These are phyloP conservation scores for Trichoderma asperelloides DNA, from an alignment of 495 filamentous ascomycete genomes.

Conservation along the genomic window DNA sequence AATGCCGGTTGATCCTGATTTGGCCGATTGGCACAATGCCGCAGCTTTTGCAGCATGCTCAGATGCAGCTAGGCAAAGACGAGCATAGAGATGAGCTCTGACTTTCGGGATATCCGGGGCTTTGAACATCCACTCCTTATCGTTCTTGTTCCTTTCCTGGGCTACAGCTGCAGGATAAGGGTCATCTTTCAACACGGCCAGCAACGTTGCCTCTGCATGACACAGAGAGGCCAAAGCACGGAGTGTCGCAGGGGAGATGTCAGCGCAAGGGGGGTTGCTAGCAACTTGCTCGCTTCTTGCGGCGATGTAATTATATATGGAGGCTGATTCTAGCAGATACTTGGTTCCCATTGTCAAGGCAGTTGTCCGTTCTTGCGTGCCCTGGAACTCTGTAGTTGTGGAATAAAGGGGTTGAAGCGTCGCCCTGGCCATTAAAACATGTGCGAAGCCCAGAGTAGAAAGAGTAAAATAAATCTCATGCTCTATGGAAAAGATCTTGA, in stretches of 20 bases:
- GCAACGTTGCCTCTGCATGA: conserved; percentile 77
- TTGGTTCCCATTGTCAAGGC: conserved; percentile 70
- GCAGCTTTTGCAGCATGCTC: conserved; percentile 57
- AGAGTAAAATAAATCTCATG: conserved; percentile 76
- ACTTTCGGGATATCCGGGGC: conserved; percentile 80
- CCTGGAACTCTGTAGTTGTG: conserved; percentile 48
- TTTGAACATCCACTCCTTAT: conserved; percentile 89
- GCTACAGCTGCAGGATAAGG: conserved; percentile 75
- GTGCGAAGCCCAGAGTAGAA: conserved; percentile 62
- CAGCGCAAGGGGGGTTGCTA: conserved; percentile 34
- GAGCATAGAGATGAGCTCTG: conserved; percentile 73
- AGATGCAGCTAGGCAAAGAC: conserved; percentile 71
- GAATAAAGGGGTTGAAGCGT: conserved; percentile 43
- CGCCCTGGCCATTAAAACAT: conserved; percentile 59
- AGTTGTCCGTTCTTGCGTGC: conserved; percentile 52
- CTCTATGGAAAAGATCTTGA: conserved; percentile 65
- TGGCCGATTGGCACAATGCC: conserved; percentile 36
- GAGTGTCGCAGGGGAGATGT: conserved; percentile 58
- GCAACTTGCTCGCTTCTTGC: conserved; percentile 29
- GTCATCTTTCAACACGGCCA: conserved; percentile 87
- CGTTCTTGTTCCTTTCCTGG: conserved; percentile 65
- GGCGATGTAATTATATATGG: conserved; percentile 64
- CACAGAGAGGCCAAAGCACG: conserved; percentile 64
- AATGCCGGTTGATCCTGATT: conserved; percentile 33
- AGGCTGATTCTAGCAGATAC: conserved; percentile 65